phyloP scores from a whole-genome alignment of 2,329 filamentous ascomycete genomes.

The Bimuria novae-zelandiae region DNA sequence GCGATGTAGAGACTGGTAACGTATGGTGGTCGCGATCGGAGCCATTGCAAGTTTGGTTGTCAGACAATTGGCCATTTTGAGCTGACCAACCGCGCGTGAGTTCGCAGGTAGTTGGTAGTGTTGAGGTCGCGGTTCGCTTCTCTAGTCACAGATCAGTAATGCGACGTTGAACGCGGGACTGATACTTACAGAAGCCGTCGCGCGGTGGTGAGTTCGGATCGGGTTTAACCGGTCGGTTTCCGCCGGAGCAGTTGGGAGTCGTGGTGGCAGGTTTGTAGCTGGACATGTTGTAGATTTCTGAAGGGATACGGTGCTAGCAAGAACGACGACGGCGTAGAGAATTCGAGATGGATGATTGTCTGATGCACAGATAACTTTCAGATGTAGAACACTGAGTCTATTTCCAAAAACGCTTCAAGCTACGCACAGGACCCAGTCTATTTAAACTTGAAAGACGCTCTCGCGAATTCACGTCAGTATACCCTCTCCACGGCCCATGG shows the following conservation, averaged over 20 bases:
- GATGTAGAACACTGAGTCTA: constrained; percentile 23
- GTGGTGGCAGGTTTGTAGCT: constrained; percentile 12
- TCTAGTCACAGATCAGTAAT: too few relatives aligned
- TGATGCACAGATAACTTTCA: constrained; percentile 1
- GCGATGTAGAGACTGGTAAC: not conserved
- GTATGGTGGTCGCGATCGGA: constrained; percentile 9
- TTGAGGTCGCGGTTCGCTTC: too few relatives aligned
- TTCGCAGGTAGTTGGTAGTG: too few relatives aligned
- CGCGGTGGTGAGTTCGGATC: constrained; percentile 9
- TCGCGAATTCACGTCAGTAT: constrained; percentile 9
- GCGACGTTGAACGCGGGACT: too few relatives aligned
- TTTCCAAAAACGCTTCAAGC: constrained; percentile 16
- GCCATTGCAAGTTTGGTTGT: not conserved
- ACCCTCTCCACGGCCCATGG: constrained; percentile 22
- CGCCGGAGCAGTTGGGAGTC: constrained; percentile 18
- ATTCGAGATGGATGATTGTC: too few relatives aligned
- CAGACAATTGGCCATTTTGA: constrained; percentile 13
- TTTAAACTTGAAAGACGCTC: constrained; percentile 19
- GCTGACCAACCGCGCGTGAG: too few relatives aligned
- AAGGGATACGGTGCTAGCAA: too few relatives aligned
- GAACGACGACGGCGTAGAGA: too few relatives aligned
- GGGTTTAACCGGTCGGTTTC: constrained; percentile 18
- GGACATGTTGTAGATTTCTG: not conserved
- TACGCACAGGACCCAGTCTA: constrained; percentile 20
- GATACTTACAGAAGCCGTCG: constrained; percentile 30